A percentile compares a stretch with the other conserved stretches of the same genome.
These are phyloP conservation scores for Tagetes erecta DNA, from an alignment of 129 eudicot species.

Conservation along the genomic window DNA sequence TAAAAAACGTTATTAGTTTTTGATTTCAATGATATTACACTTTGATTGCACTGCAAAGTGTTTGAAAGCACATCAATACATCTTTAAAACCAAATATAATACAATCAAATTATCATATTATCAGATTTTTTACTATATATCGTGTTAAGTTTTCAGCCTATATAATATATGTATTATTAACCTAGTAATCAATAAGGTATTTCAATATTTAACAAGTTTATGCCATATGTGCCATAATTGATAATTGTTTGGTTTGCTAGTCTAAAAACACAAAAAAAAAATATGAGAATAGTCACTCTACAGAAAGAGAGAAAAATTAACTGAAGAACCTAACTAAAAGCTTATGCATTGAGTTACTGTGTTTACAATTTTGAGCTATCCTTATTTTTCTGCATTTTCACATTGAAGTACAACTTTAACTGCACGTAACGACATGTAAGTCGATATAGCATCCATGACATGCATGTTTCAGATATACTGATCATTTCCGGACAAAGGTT, in stretches of 20 bases:
- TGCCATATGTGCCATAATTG: no score
- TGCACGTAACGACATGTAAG: slow-evolving; percentile 20
- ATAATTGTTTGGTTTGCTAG: no score
- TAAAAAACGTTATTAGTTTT: no score
- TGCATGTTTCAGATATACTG: slow-evolving; percentile 16
- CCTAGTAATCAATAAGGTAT: no score
- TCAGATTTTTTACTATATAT: no score
- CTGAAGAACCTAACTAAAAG: slow-evolving; percentile 17
- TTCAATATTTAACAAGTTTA: neutral
- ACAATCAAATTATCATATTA: no score
- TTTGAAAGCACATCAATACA: no score
- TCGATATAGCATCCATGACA: slow-evolving; percentile 26
- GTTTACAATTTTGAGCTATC: slow-evolving; percentile 26
- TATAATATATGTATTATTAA: no score
- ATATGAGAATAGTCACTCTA: neutral
- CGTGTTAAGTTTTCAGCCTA: no score
- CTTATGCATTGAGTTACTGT: slow-evolving; percentile 26
- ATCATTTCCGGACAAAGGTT: slow-evolving; percentile 3
- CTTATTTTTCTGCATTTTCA: slow-evolving; percentile 20
- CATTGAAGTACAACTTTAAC: slow-evolving; percentile 28
- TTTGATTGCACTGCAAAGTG: no score
- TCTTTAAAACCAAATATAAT: no score
- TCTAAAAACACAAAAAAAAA: neutral
- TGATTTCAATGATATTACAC: no score
- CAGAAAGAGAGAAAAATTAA: neutral